Base-by-base conservation (phyloP, 2,329 filamentous ascomycete species). In the Xylariales sp. region DNA sequence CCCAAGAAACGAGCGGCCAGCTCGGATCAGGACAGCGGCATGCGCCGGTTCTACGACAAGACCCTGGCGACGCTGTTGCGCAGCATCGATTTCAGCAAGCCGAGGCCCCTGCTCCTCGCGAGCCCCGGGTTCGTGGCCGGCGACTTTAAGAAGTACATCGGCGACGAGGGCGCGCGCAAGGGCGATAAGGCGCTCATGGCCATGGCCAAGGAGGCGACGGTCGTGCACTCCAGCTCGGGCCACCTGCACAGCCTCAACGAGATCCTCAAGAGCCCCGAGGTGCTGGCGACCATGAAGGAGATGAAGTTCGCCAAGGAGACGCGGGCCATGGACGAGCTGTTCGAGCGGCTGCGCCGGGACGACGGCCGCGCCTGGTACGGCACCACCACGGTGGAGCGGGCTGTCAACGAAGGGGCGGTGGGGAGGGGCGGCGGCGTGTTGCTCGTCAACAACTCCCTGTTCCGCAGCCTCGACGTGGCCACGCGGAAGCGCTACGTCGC, bases 331-430 rank as follows among this genome's bases (percentile, higher is more conserved):
- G 89, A 97, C 52, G 78, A 81, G 30, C 89, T 97, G 56, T 81
- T 85, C 51, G 76, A 81, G 1, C 70, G 87, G 43, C 69, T 98
- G 42, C 81, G 90, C 36, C 78, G 79, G 42, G 90, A 97, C 45
- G 90, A 96, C 48, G 86, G 87, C 3, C 78, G 85, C 40, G 91
- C 90, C 3, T 95, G 90, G 75, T 98, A 98, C 61, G 93, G 93
- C 0, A 78, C 84, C 0, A 76, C 72, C 12, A 88, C 95, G 37
- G 89, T 95, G 3, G 81, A 88, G 55, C 78, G 77, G 43, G 91
- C 91, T 0, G 83, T 96, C 4, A 81, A 81, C 10, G 87, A 93
- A 50, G 91, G 91, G 2, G 93, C 90, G 0, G 88, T 97, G 0
- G 90, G 90, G 1, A 75, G 84, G 12, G 88, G 90, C 7, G 90